Conservation (phyloP, 2,329 filamentous ascomycete genomes). For the Clonostachys sp. region DNA sequence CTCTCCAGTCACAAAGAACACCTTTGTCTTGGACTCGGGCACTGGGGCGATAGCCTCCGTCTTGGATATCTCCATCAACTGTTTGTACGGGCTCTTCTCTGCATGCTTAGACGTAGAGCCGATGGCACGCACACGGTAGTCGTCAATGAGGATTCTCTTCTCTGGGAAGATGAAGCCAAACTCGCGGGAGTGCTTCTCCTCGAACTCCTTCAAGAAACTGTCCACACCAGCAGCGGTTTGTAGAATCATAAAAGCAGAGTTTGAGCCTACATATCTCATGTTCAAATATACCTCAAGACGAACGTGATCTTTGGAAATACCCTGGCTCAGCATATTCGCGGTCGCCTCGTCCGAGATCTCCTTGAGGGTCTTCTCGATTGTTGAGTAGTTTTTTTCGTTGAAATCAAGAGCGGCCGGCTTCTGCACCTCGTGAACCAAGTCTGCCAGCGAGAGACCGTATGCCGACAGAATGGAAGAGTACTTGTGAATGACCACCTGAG, state of each 20-base stretch:
- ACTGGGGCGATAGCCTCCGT: too few species aligned
- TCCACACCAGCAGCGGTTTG: constrained; percentile 10
- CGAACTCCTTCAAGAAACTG: constrained; percentile 19
- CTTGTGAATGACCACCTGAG: constrained; percentile 31
- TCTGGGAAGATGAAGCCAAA: constrained; percentile 30
- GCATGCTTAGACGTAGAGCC: constrained; percentile 3
- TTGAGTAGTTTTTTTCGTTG: not conserved
- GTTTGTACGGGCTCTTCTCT: too few species aligned
- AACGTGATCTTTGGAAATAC: constrained; percentile 11
- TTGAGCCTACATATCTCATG: constrained; percentile 43
- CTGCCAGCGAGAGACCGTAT: constrained; percentile 34
- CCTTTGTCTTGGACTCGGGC: too few species aligned
- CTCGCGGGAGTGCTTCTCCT: constrained; percentile 27
- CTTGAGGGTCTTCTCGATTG: not conserved
- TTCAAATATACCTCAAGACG: constrained; percentile 35
- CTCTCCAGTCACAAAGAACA: not conserved
- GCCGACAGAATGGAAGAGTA: constrained; percentile 34
- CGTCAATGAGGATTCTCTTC: constrained; percentile 31
- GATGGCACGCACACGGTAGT: constrained; percentile 22
- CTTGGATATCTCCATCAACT: not conserved
- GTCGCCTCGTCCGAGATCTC: constrained; percentile 25
- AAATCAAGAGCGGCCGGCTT: constrained; percentile 13
- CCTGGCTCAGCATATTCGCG: not conserved
- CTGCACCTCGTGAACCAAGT: constrained; percentile 26
- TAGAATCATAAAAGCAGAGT: constrained; percentile 41